A percentile compares a stretch with the other conserved stretches of the same genome.
Evolutionary conservation across 495 filamentous ascomycete species (phyloP).

Genomic region (Articulospora tetracladia): DNA sequence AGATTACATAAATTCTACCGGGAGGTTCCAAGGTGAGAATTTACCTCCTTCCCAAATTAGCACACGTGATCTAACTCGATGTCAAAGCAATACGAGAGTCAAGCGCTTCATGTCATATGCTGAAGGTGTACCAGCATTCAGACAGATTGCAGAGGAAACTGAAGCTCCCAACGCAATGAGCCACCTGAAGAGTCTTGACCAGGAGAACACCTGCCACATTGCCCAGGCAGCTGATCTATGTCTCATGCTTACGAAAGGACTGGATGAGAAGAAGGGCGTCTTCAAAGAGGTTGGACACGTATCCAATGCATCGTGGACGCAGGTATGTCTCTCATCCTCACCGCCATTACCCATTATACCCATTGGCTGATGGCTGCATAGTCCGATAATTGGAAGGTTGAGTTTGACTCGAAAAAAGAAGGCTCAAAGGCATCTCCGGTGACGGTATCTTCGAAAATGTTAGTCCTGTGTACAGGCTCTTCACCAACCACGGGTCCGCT

Average conservation of each 20-base stretch:
- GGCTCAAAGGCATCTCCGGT: constrained; percentile 18
- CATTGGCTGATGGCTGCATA: constrained; percentile 15
- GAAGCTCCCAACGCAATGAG: constrained; percentile 47
- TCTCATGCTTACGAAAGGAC: constrained; percentile 43
- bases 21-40: constrained; percentile 49
- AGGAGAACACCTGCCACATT: constrained; percentile 49
- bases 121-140: constrained; percentile 43
- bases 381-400: constrained; percentile 42
- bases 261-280: constrained; percentile 33
- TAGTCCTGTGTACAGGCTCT: constrained; percentile 58
- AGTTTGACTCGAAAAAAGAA: constrained; percentile 20
- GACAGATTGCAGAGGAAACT: constrained; percentile 40
- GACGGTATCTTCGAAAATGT: constrained; percentile 29
- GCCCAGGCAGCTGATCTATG: constrained; percentile 51
- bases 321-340: constrained; percentile 5
- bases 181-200: constrained; percentile 43
- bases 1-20: constrained; percentile 50
- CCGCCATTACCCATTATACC: too few species aligned
- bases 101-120: constrained; percentile 48
- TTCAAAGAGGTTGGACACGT: constrained; percentile 6
- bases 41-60: background rate
- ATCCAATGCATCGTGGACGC: constrained; percentile 11
- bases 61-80: constrained; percentile 15
- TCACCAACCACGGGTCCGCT: constrained; percentile 37
- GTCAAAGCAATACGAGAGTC: constrained; percentile 45